Evolutionary conservation across 108 stramenopile species (phyloP).

Genomic region (Skeletonema grethae): DNA sequence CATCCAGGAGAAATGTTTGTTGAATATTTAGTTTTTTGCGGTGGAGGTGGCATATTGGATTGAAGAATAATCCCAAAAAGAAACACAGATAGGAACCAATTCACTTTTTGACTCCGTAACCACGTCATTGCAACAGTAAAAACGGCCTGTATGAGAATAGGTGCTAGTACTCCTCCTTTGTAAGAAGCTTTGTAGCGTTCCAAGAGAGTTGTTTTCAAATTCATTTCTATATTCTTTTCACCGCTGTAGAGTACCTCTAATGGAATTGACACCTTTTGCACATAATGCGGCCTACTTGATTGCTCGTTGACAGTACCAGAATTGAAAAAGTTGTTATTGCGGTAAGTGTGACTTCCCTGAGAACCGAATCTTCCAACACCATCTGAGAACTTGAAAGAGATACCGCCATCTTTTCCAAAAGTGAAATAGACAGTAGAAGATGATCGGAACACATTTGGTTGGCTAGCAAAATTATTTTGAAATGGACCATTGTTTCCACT

Average conservation of each 20-base stretch:
- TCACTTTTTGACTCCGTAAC: conserved; percentile 42
- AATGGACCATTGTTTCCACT: conserved; percentile 17
- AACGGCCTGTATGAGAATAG: conserved; percentile 42
- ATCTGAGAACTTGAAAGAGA: conserved; percentile 27
- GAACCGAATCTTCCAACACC: background rate
- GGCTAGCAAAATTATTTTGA: conserved; percentile 1
- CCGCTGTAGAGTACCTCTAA: conserved; percentile 66
- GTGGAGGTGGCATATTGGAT: conserved; percentile 52
- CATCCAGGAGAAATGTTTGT: conserved; percentile 47
- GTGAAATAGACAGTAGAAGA: conserved; percentile 35
- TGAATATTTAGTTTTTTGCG: conserved; percentile 28
- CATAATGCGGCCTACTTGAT: conserved; percentile 58
- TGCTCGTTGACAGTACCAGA: background rate
- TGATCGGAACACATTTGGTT: conserved; percentile 1
- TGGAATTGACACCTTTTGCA: conserved; percentile 62
- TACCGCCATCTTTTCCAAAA: conserved; percentile 27
- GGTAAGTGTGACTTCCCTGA: conserved; percentile 4
- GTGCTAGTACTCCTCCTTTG: conserved; percentile 50
- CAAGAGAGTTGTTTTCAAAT: conserved; percentile 50
- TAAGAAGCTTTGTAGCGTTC: conserved; percentile 59
- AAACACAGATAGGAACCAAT: conserved; percentile 39
- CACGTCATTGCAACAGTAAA: conserved; percentile 47
- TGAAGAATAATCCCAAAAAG: conserved; percentile 50
- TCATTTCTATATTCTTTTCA: conserved; percentile 25
- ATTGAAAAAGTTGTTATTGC: conserved; percentile 13